A percentile compares a stretch with the other conserved stretches of the same genome.
Evolutionary conservation across 2,329 filamentous ascomycete species (phyloP).

Genomic region (Scytalidium lignicola): DNA sequence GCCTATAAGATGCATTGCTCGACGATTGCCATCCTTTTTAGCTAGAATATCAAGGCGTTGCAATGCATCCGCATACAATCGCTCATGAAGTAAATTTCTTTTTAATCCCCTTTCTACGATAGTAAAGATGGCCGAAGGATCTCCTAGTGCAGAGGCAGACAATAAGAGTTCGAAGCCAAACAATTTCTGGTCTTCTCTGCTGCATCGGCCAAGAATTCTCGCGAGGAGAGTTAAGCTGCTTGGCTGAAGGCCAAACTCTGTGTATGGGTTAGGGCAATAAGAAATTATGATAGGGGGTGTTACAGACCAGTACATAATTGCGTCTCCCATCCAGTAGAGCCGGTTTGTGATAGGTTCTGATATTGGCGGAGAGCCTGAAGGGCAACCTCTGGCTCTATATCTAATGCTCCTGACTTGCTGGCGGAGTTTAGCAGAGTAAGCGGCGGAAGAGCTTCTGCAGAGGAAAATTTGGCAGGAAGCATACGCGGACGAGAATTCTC

Average conservation of each 20-base stretch:
- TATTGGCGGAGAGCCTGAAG: constrained; percentile 20
- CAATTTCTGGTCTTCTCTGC: constrained; percentile 9
- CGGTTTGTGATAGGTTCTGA: background rate
- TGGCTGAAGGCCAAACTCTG: constrained; percentile 20
- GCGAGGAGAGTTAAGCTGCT: constrained; percentile 16
- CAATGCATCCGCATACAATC: constrained; percentile 8
- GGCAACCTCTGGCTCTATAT: constrained; percentile 15
- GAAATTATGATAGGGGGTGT: background rate
- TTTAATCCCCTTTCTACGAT: constrained; percentile 15
- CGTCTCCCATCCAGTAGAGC: constrained; percentile 12
- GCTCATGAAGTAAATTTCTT: constrained; percentile 3
- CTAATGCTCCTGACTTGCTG: constrained; percentile 18
- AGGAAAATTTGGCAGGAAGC: background rate
- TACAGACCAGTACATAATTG: constrained; percentile 17
- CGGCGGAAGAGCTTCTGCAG: constrained; percentile 13
- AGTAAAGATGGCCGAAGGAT: constrained; percentile 20
- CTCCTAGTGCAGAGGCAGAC: constrained; percentile 22
- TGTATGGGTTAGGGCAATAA: background rate
- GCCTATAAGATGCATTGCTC: constrained; percentile 25
- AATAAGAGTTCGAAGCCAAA: constrained; percentile 18
- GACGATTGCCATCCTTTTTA: constrained; percentile 18
- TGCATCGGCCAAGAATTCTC: constrained; percentile 17
- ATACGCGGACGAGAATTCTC: constrained; percentile 7
- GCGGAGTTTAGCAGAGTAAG: constrained; percentile 15
- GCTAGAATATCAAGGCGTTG: constrained; percentile 17